Evolutionary conservation across 2,329 filamentous ascomycete genomes (phyloP).

Genomic region (Sporothrix brasiliensis): DNA sequence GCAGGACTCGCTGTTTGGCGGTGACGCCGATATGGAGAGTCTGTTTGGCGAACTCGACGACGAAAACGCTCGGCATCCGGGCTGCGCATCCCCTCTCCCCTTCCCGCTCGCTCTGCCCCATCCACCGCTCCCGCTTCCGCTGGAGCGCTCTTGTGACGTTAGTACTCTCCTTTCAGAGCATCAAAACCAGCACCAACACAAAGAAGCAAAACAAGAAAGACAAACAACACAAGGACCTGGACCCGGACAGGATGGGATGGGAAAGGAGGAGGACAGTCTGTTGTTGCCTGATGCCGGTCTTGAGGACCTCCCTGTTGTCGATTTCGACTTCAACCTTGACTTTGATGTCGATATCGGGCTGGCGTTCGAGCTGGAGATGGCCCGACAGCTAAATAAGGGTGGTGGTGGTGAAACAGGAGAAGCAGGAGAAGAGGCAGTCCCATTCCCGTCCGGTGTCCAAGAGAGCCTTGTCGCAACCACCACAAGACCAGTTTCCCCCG

Average conservation of each 20-base stretch:
- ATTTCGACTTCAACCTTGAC: conserved; percentile 10
- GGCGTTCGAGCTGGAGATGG: conserved; percentile 19
- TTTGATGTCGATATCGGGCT: conserved; percentile 5
- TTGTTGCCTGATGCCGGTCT: not conserved
- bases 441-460: not conserved
- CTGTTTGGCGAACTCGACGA: conserved; percentile 30
- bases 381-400: not conserved
- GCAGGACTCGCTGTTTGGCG: not conserved
- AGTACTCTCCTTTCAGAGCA: conserved; percentile 30
- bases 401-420: not conserved
- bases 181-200: not conserved
- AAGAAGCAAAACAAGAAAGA: not conserved
- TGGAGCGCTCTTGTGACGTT: conserved; percentile 26
- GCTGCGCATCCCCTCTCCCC: not conserved
- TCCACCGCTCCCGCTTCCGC: conserved; percentile 5
- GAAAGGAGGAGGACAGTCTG: not conserved
- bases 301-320: not conserved
- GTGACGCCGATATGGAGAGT: conserved; percentile 28
- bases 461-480: not conserved
- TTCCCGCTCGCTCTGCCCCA: not conserved
- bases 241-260: not conserved
- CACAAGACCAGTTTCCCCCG: not conserved
- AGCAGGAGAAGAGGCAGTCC: not conserved
- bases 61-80: not conserved
- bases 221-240: not conserved